Evolutionary conservation across 495 filamentous ascomycete species (phyloP).

Genomic region (Schizothecium vesticola): DNA sequence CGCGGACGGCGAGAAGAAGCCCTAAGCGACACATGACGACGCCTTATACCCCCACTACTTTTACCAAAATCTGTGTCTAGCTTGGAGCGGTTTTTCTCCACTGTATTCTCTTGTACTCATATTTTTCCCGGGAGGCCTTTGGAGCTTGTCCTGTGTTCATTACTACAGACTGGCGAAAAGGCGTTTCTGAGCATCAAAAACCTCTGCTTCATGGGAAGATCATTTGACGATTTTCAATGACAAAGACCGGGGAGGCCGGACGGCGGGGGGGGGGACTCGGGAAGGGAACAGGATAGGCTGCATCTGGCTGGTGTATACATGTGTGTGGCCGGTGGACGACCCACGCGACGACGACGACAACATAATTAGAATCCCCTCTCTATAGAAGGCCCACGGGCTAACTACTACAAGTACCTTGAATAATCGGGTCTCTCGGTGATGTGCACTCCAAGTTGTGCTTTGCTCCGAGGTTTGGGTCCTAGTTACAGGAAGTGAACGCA

Average conservation of each 20-base stretch:
- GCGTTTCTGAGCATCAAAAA: slow-evolving; percentile 47
- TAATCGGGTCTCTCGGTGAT: not conserved
- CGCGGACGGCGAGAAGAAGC: slow-evolving; percentile 83
- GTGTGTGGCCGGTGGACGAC: slow-evolving; percentile 1
- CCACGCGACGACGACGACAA: slow-evolving; percentile 19
- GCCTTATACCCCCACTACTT: slow-evolving; percentile 23
- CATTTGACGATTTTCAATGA: slow-evolving; percentile 31
- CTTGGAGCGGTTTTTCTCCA: slow-evolving; percentile 27
- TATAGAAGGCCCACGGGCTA: not conserved
- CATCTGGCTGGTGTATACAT: slow-evolving; percentile 16
- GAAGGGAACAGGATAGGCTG: slow-evolving; percentile 22
- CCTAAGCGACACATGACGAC: slow-evolving; percentile 15
- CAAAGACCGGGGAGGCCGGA: slow-evolving; percentile 14
- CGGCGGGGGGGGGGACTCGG: slow-evolving; percentile 15
- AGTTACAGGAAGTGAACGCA: not conserved
- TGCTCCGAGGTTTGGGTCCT: not conserved
- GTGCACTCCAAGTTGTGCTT: not conserved
- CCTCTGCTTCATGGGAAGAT: slow-evolving; percentile 30
- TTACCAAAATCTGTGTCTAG: slow-evolving; percentile 29
- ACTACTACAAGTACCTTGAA: not conserved
- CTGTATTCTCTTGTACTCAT: slow-evolving; percentile 45
- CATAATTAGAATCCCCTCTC: slow-evolving; percentile 29
- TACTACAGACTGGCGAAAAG: slow-evolving; percentile 36
- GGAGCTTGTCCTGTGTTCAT: slow-evolving; percentile 30
- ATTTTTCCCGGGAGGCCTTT: slow-evolving; percentile 23